Evolutionary conservation across 495 filamentous ascomycete species (phyloP), one percentile per base, ranked within the genome.

Genomic region (Cladorrhinum samala): DNA sequence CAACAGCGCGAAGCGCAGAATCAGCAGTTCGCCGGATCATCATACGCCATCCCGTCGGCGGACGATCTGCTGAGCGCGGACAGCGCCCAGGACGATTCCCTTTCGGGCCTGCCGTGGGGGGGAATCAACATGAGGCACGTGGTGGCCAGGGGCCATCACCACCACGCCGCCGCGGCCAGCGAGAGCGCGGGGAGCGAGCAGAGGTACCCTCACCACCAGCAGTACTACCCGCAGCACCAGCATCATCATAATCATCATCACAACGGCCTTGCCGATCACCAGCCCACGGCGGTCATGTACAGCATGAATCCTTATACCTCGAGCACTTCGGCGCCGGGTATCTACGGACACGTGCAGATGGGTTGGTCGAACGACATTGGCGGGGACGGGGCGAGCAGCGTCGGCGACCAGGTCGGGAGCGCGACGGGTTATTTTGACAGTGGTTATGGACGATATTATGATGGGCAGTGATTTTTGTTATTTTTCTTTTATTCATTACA

Each of bases 101-200:
- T n/a, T 9, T 79, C 80, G 0, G 83, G 83, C 3, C 62, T 86
- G 2, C 83, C 83, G 0, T 87, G 83, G 83, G 83, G 83, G 17
- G 73, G 81, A 19, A 46, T 84, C 40, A 79, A 72, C 52, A 67
- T 87, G 68, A 65, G 67, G 23, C 75, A 81, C 55, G 70, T 84
- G 2, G 68, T 85, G 0, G 65, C 74, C 8, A 66, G 70, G 9
- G 82, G 83, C 16, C 77, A 80, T n/a, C n/a, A n/a, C n/a, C n/a
- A n/a, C n/a, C n/a, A n/a, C n/a, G n/a, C n/a, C 55, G 69, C 73
- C 40, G 67, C 65, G 21, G 75, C 77, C 49, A 66, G 62, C 30
- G 16, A 41, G 7, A 36, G 48, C 0, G 23, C 36, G 0, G 46
- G 46, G 18, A 57, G 55, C 45, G 49, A 46, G 3, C 20, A 23